phyloP scores from a whole-genome alignment of 305 asterid genomes.

The Rubia peregrina region DNA sequence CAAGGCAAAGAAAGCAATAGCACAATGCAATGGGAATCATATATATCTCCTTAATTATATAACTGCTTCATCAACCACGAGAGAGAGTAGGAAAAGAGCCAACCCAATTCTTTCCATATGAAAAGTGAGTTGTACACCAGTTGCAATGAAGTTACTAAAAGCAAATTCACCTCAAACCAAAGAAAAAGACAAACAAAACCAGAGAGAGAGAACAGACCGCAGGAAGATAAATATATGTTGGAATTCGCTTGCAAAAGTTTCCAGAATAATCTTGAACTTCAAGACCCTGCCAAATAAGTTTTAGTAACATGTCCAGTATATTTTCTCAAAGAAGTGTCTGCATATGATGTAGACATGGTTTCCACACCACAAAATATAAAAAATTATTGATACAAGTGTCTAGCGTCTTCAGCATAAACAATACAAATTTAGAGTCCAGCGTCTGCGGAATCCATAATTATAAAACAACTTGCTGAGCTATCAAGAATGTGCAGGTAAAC shows the following conservation, averaged over 20 bases:
- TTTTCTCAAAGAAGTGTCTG: background rate
- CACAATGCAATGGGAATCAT: background rate
- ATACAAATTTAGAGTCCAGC: background rate
- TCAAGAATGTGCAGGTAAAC: background rate
- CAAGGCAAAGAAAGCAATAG: constrained; percentile 4
- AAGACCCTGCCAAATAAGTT: constrained; percentile 56
- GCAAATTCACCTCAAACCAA: background rate
- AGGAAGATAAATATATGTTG: constrained; percentile 93
- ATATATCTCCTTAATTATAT: background rate
- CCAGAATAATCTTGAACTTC: constrained; percentile 96
- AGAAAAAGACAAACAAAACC: background rate
- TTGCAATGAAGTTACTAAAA: background rate
- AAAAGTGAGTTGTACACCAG: background rate
- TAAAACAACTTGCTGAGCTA: background rate
- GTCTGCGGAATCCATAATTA: background rate
- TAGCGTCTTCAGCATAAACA: too few species aligned
- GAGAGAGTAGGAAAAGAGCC: background rate
- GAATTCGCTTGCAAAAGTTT: constrained; percentile 85
- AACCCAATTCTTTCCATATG: background rate
- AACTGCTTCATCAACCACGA: background rate
- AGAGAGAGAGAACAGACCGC: constrained; percentile 41
- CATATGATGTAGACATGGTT: too few species aligned
- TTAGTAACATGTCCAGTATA: constrained; percentile 1
- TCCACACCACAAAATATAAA: background rate
- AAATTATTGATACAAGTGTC: too few species aligned